Percentiles rank a stretch among this genome's conserved stretches.
phyloP scores from a whole-genome alignment of 1,284 basidiomycete genomes.

The Ceratobasidium sp. region DNA sequence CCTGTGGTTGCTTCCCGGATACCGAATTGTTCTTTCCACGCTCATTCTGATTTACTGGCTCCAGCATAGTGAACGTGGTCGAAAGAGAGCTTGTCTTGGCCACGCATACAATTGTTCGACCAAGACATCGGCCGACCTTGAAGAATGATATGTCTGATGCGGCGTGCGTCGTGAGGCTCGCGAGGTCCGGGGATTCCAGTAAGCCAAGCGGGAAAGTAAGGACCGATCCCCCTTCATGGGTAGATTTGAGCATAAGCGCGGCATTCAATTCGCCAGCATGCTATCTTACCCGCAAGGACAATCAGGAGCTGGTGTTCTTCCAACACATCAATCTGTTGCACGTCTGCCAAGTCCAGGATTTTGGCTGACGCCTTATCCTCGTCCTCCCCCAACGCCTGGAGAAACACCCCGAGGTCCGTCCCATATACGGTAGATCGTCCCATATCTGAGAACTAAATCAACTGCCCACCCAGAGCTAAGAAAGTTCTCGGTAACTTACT shows the following conservation, averaged over 20 bases:
- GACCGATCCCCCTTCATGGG: slow-evolving; percentile 84
- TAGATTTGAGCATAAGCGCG: background rate
- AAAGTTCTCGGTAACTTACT: too few relatives aligned
- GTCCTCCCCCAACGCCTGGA: slow-evolving; percentile 84
- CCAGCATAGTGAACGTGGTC: slow-evolving; percentile 97
- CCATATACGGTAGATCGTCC: slow-evolving; percentile 95
- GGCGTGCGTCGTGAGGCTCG: slow-evolving; percentile 93
- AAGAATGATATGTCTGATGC: too few relatives aligned
- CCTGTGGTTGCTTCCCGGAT: slow-evolving; percentile 93
- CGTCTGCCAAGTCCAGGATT: slow-evolving; percentile 90
- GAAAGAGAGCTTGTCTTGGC: too few relatives aligned
- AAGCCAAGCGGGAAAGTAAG: slow-evolving; percentile 97
- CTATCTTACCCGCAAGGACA: slow-evolving; percentile 85
- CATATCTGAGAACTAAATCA: slow-evolving; percentile 32
- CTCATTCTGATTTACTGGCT: slow-evolving; percentile 92
- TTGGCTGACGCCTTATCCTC: slow-evolving; percentile 86
- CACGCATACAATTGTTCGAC: too few relatives aligned
- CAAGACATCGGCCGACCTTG: too few relatives aligned
- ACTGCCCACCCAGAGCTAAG: too few relatives aligned
- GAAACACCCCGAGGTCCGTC: slow-evolving; percentile 96
- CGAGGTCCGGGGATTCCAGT: slow-evolving; percentile 67
- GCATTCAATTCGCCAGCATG: background rate
- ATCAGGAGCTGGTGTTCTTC: slow-evolving; percentile 97
- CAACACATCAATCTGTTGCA: slow-evolving; percentile 96
- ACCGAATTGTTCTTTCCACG: slow-evolving; percentile 91